These are phyloP conservation scores for Corymbia citriodora DNA, from an alignment of 441 rosid genomes.

Conservation along the genomic window DNA sequence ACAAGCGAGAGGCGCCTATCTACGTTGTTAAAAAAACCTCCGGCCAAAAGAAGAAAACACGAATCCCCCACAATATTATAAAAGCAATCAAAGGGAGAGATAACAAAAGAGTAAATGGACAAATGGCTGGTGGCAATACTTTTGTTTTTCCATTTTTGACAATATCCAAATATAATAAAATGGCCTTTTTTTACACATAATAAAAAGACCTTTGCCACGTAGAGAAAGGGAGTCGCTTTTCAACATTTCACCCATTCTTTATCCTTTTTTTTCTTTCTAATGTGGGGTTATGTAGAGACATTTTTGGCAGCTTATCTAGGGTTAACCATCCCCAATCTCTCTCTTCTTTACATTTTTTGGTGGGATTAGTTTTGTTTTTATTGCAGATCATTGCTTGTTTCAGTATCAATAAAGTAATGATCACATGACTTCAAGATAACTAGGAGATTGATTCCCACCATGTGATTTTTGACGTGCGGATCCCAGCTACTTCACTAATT, in stretches of 20 bases:
- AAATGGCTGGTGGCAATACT: not conserved
- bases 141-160: not conserved
- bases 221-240: not conserved
- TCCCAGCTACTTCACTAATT: not conserved
- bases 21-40: not conserved
- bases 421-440: not conserved
- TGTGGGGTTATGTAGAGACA: not conserved
- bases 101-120: not conserved
- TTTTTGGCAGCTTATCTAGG: not conserved
- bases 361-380: not conserved
- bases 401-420: not conserved
- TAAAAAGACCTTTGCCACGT: not conserved
- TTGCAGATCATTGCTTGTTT: not conserved
- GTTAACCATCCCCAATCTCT: not conserved
- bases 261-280: not conserved
- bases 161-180: not conserved
- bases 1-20: not conserved
- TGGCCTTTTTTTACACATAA: not conserved
- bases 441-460: not conserved
- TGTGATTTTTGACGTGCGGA: not conserved
- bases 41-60: not conserved
- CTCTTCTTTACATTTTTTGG: not conserved
- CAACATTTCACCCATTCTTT: not conserved
- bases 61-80: not conserved
- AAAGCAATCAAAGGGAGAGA: not conserved